Conservation (phyloP, 2,329 filamentous ascomycete genomes). For the Thielaviopsis ethacetica region DNA sequence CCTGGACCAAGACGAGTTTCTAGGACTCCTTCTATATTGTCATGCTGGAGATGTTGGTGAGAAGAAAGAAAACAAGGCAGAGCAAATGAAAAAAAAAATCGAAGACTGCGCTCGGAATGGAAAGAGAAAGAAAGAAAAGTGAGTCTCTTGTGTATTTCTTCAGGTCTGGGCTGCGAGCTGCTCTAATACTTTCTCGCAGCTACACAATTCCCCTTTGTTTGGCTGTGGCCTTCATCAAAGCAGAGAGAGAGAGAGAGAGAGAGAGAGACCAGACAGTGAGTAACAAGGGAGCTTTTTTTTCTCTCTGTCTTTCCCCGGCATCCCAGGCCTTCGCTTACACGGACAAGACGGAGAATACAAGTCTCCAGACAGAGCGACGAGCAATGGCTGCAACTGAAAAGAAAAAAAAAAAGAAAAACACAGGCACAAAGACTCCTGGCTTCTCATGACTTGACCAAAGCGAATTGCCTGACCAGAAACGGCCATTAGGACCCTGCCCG, state of each 20-base stretch:
- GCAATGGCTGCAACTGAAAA: too few relatives aligned
- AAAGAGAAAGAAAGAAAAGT: too few relatives aligned
- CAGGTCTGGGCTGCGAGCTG: too few relatives aligned
- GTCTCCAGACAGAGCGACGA: not conserved
- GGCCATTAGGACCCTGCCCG: not conserved
- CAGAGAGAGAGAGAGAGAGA: too few relatives aligned
- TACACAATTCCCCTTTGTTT: not conserved
- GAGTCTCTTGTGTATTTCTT: too few relatives aligned
- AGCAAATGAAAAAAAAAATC: too few relatives aligned
- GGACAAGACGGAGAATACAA: not conserved
- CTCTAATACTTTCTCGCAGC: slow-evolving; percentile 13
- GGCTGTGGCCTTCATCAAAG: not conserved
- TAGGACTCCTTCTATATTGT: too few relatives aligned
- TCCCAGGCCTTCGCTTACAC: not conserved
- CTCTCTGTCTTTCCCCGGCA: not conserved
- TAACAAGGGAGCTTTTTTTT: not conserved
- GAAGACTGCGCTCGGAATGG: too few relatives aligned
- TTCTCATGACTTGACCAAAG: not conserved
- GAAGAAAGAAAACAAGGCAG: too few relatives aligned
- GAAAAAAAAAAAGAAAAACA: too few relatives aligned
- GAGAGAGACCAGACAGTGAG: not conserved
- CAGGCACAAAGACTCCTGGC: not conserved
- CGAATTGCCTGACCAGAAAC: not conserved
- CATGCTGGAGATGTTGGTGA: too few relatives aligned
- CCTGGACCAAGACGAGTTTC: too few relatives aligned